Percentiles rank a stretch among this genome's conserved stretches.
These are phyloP conservation scores for Termitomyces bulborhizus DNA, from an alignment of 768 basidiomycete genomes.

Conservation along the genomic window DNA sequence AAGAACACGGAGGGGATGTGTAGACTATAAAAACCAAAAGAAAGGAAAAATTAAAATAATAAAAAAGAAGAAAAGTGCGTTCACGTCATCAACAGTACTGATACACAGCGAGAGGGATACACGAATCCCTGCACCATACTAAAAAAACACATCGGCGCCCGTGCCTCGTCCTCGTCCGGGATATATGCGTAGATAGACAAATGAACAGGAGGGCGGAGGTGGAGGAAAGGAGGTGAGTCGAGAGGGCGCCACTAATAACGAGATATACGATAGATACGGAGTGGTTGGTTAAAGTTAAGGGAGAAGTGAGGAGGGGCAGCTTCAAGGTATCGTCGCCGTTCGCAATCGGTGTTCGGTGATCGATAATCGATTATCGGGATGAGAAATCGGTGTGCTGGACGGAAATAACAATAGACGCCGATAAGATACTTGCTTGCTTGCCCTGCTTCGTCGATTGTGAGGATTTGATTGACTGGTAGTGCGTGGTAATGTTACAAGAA, in stretches of 20 bases:
- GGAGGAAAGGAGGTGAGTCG: background rate
- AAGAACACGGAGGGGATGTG: background rate
- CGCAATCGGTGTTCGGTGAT: background rate
- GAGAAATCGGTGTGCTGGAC: too few relatives aligned
- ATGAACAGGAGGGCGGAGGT: background rate
- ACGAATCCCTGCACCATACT: background rate
- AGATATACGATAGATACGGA: conserved; percentile 5
- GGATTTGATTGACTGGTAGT: background rate
- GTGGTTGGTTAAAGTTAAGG: background rate
- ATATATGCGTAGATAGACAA: background rate
- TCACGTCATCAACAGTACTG: background rate
- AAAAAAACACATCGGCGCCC: conserved; percentile 2
- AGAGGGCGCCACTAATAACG: background rate
- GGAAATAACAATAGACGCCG: background rate
- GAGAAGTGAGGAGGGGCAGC: too few relatives aligned
- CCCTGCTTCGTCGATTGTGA: background rate
- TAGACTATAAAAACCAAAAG: background rate
- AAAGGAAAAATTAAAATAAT: background rate
- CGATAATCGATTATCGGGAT: background rate
- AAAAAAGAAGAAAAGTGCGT: background rate
- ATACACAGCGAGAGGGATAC: background rate
- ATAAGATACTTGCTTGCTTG: background rate
- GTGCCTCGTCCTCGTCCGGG: background rate
- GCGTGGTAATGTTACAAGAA: conserved; percentile 1
- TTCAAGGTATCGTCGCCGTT: background rate